A percentile compares a stretch with the other conserved stretches of the same genome.
Conservation (phyloP, 257 asterid species). For the Lantana camara region DNA sequence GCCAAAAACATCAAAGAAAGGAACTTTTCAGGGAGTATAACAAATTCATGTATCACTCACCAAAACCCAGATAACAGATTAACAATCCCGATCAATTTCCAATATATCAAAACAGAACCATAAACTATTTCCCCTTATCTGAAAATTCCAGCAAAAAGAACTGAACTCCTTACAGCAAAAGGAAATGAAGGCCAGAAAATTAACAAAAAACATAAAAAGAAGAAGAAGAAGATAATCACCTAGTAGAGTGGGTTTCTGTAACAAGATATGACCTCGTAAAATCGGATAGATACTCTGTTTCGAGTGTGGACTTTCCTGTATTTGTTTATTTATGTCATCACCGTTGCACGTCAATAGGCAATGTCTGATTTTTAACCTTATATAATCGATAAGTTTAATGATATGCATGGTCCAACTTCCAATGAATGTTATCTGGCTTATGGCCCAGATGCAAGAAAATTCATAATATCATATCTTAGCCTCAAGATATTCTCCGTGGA, state of each 20-base stretch:
- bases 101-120: neutral
- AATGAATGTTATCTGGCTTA: conserved; percentile 26
- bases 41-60: conserved; percentile 7
- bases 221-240: conserved; percentile 24
- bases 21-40: conserved; percentile 4
- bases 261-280: conserved; percentile 25
- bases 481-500: too few relatives aligned
- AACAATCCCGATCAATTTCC: neutral
- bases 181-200: conserved; percentile 5
- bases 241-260: conserved; percentile 19
- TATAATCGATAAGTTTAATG: neutral
- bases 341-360: conserved; percentile 23
- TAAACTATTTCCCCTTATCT: neutral
- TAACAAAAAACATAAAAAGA: neutral
- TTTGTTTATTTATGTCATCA: neutral
- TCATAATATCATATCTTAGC: neutral
- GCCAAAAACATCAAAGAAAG: neutral
- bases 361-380: neutral
- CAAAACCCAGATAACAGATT: conserved; percentile 9
- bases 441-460: conserved; percentile 15
- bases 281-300: neutral
- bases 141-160: neutral
- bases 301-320: neutral
- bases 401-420: neutral
- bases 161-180: neutral